Conservation (phyloP, 768 basidiomycete genomes). For the Suillus decipiens region DNA sequence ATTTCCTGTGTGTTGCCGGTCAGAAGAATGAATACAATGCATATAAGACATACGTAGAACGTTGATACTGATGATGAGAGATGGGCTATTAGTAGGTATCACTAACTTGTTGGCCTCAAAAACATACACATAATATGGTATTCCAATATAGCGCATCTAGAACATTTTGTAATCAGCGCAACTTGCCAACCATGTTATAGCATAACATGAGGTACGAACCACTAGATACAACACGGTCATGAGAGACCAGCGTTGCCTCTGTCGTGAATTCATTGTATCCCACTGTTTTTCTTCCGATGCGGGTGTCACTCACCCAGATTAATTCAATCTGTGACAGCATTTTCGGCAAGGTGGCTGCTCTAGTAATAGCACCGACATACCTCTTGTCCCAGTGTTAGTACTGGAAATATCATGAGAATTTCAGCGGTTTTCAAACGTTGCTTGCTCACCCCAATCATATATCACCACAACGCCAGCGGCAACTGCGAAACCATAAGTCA, state of each 20-base stretch:
- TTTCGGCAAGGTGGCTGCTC: neutral
- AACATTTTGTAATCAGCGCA: neutral
- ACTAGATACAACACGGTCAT: neutral
- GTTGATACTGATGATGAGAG: neutral
- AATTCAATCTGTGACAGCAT: neutral
- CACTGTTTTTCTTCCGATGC: neutral
- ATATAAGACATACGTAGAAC: neutral
- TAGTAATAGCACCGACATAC: neutral
- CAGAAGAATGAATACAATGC: neutral
- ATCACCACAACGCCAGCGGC: neutral
- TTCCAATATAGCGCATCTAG: neutral
- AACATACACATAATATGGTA: neutral
- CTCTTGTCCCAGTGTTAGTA: neutral
- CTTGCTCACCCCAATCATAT: neutral
- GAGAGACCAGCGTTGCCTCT: neutral
- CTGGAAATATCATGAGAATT: neutral
- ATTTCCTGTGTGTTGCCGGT: neutral
- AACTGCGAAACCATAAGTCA: neutral
- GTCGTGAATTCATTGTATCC: neutral
- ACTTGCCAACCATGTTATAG: neutral
- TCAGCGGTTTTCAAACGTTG: neutral
- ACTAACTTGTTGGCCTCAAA: neutral
- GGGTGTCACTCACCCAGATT: neutral
- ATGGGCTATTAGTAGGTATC: neutral
- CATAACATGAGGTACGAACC: neutral